These are phyloP conservation scores for Wickerhamiella slavikovae DNA, from an alignment of 805 yeast genomes.

Conservation along the genomic window DNA sequence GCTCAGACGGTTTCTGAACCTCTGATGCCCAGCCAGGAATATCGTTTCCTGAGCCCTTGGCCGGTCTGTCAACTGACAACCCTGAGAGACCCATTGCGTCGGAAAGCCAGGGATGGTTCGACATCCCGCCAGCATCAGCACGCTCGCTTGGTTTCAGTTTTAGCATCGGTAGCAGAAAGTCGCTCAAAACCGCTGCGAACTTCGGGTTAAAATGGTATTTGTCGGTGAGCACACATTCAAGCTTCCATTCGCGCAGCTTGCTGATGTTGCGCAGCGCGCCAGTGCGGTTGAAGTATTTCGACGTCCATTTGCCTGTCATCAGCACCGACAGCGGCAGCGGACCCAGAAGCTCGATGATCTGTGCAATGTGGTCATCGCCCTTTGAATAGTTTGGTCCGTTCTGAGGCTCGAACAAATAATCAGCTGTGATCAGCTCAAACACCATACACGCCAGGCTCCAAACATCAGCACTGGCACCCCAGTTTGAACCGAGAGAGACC, in stretches of 20 bases:
- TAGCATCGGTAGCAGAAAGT: constrained; percentile 71
- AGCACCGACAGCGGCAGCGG: constrained; percentile 39
- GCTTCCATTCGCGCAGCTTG: constrained; percentile 76
- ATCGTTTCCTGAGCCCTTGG: constrained; percentile 68
- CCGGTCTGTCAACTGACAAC: constrained; percentile 47
- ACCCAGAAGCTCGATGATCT: constrained; percentile 69
- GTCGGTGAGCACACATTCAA: constrained; percentile 60
- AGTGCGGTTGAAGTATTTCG: constrained; percentile 39
- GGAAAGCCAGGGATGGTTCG: constrained; percentile 62
- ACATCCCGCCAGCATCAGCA: constrained; percentile 92
- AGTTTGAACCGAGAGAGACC: constrained; percentile 50
- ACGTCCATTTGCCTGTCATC: constrained; percentile 37
- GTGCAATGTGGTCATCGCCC: constrained; percentile 94
- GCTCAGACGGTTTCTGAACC: no score
- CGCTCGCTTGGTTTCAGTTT: constrained; percentile 55
- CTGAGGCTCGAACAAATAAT: constrained; percentile 80
- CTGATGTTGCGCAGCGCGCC: constrained; percentile 62
- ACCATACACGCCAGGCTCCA: constrained; percentile 92
- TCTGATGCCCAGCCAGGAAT: constrained; percentile 67
- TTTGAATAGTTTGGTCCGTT: constrained; percentile 38
- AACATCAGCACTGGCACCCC: constrained; percentile 92
- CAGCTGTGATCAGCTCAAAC: constrained; percentile 86
- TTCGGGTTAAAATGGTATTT: constrained; percentile 55
- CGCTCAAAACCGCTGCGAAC: constrained; percentile 55
- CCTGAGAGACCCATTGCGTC: constrained; percentile 63